Percentiles rank a stretch among this genome's conserved stretches.
phyloP scores from a whole-genome alignment of 768 basidiomycete species.

The Suillus spraguei region DNA sequence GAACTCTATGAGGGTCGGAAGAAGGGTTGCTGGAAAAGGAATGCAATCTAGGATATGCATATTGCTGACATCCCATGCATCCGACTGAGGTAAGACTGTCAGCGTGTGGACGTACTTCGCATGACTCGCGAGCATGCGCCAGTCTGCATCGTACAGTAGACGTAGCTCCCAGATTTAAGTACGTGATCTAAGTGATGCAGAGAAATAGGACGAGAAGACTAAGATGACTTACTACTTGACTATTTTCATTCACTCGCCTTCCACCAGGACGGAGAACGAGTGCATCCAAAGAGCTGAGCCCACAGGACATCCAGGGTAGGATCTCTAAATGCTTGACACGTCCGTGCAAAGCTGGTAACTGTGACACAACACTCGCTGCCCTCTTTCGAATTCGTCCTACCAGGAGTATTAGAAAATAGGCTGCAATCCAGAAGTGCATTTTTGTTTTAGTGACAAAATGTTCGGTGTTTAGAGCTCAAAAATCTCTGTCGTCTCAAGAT shows the following conservation, averaged over 20 bases:
- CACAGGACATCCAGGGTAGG: constrained; percentile 9
- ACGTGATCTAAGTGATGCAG: not conserved
- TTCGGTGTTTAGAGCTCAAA: not conserved
- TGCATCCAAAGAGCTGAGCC: constrained; percentile 12
- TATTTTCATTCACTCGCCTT: not conserved
- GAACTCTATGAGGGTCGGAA: constrained; percentile 27
- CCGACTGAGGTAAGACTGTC: not conserved
- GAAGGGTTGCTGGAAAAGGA: constrained; percentile 16
- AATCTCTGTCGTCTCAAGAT: not conserved
- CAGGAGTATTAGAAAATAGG: constrained; percentile 28
- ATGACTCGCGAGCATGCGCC: constrained; percentile 4
- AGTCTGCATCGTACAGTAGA: constrained; percentile 5
- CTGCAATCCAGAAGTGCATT: constrained; percentile 13
- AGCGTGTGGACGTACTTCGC: not conserved
- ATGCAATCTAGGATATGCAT: not conserved
- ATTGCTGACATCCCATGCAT: not conserved
- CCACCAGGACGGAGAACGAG: constrained; percentile 6
- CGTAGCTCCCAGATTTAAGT: not conserved
- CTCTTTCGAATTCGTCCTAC: not conserved
- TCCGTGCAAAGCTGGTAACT: not conserved
- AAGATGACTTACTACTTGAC: not conserved
- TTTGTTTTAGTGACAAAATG: not conserved
- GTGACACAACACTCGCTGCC: not conserved
- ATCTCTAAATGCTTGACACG: constrained; percentile 8
- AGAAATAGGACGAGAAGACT: no score